phyloP scores from a whole-genome alignment of 2,329 filamentous ascomycete genomes.

The Ilyonectria mors-panacis region DNA sequence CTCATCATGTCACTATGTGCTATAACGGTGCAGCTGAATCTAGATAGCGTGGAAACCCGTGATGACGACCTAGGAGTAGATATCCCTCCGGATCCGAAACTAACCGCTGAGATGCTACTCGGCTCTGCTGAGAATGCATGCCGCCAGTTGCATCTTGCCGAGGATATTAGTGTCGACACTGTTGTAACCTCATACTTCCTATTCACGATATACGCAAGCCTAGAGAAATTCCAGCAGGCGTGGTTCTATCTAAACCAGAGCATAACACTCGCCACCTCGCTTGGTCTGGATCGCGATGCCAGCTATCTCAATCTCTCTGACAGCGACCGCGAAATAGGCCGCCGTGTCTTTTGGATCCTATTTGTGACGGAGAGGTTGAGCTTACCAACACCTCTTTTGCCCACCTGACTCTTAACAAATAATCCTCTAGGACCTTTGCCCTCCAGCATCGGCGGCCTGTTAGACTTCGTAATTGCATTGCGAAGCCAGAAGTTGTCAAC shows the following conservation, averaged over 20 bases:
- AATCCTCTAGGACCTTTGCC: conserved; percentile 39
- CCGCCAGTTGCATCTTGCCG: background rate
- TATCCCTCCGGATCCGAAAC: background rate
- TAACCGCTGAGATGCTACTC: background rate
- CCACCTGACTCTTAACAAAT: background rate
- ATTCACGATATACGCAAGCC: conserved; percentile 41
- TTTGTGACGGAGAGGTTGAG: conserved; percentile 46
- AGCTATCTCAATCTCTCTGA: conserved; percentile 28
- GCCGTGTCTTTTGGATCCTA: conserved; percentile 47
- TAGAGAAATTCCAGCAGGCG: conserved; percentile 41
- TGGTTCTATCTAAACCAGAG: conserved; percentile 44
- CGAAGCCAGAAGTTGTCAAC: conserved; percentile 40
- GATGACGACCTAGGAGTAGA: background rate
- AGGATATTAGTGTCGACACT: conserved; percentile 34
- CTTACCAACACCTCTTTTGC: background rate
- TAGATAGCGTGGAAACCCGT: background rate
- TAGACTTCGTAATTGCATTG: conserved; percentile 38
- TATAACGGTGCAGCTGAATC: background rate
- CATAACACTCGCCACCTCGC: conserved; percentile 37
- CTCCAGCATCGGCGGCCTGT: conserved; percentile 41
- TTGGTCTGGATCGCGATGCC: conserved; percentile 36
- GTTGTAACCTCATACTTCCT: conserved; percentile 43
- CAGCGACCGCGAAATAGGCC: conserved; percentile 35
- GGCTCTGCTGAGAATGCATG: background rate
- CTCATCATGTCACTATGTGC: background rate